Base-by-base conservation (phyloP, 257 asterid genomes). In the Nicotiana otophora region DNA sequence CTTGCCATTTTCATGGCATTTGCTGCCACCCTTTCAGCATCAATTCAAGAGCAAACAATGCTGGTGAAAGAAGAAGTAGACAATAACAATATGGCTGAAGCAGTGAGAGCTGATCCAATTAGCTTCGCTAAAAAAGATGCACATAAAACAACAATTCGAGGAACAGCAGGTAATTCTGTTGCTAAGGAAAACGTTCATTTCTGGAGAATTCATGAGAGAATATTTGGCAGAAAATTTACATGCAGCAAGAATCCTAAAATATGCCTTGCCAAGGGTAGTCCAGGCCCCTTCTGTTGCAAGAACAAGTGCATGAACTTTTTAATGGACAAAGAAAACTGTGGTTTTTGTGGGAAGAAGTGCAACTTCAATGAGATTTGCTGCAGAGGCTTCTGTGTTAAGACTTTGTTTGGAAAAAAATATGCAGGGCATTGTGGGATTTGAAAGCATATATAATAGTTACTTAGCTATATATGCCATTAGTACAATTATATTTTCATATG, bases 281-380 rank as follows among this genome's bases (percentile, higher is more conserved):
- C 91, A 0, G 93, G 95, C 12, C 92, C 89, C 0, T 86, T 90
- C 82, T 92, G 97, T 42, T 93, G 96, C 90, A 88, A 88, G 83
- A 90, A 85, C 72, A 87, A 84, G 76, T 93, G 97, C 58, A 92
- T 90, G 5, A 74, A 90, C 17, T 82, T 87, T 4, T 62, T 36
- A 2, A 82, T 16, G 1, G 97, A 93, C 63, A 84, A 85, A 31
- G 4, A 55, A 1, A 93, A 92, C 42, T 93, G 97, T 62, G 97
- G 97, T 0, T 85, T 8, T 82, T 93, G 96, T 77, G 97, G 96
- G 5, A 55, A 82, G 4, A 89, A 55, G 69, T 93, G 97, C 85
- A 91, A 80, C 63, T 88, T 61, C 78, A 66, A 84, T 6, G 92
- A 92, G 88, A 84, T 86, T 15, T 93, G 98, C 81, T 93, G 98